Base-by-base conservation (phyloP, 2,329 filamentous ascomycete genomes). In the Colletotrichum coccodes region DNA sequence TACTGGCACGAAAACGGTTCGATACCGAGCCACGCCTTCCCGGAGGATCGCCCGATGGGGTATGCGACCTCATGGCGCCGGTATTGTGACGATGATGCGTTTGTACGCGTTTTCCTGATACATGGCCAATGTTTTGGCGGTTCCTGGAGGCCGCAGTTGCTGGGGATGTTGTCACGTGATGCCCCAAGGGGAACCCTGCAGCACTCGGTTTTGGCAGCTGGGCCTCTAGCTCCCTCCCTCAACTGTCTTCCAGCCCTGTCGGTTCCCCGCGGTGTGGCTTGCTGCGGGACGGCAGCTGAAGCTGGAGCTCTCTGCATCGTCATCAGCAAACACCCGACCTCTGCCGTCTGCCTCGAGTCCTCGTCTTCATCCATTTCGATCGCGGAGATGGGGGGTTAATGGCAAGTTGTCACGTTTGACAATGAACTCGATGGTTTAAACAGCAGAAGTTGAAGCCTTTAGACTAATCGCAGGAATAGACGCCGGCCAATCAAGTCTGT, bases 1-100 rank as follows among this genome's bases (percentile, higher is more conserved):
- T 77, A 53, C 80, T 81, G 1, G 78, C 75, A 36, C 80, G 77
- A 47, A 82, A 74, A 21, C 77, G 75, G 23, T 73, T 76, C 0
- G 78, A 75, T 1, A 74, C 56, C 0, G 80, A 79, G 26, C 62
- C 73, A 44, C 77, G 75, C 54, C 77, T 71, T 46, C 73, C 76
- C n/a, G 71, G 70, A 58, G 75, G 75, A 46, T 78, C 77, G 32
- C 77, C 70, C 23, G 70, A 69, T 11, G 70, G 70, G 16, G 70
- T 72, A 34, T 71, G 69, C 30, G 70, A 72, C 76, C 63, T 77
- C 76, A 66, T 77, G 76, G 38, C 76, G 76, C 64, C 76, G 77
- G 68, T 73, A 74, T 18, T 77, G 72, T 47, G 56, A 26, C 63
- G 64, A 63, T 73, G 63, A 52, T 54, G 56, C 34, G 61, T 63